Conservation (phyloP, 139 green algal genomes). For the Chlamydomonas sp. region DNA sequence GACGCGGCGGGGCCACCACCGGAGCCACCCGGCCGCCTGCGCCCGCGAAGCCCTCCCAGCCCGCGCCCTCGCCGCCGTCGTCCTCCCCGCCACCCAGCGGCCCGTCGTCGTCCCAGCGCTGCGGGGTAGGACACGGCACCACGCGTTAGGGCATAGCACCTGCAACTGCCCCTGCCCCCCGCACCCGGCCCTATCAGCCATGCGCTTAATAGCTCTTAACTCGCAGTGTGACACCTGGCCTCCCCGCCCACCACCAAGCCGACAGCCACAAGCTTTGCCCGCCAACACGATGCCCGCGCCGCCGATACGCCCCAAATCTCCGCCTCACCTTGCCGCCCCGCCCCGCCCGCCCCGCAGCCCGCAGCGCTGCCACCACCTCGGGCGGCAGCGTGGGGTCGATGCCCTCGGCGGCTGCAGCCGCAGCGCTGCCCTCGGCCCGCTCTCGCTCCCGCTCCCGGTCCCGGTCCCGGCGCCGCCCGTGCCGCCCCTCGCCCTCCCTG, state of each 20-base stretch:
- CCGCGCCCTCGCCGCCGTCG: slow-evolving; percentile 15
- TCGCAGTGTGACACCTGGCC: no score
- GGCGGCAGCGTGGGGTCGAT: slow-evolving; percentile 46
- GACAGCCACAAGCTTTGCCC: neutral
- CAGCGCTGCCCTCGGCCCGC: neutral
- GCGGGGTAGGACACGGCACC: no score
- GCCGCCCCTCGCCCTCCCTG: no score
- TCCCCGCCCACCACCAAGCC: no score
- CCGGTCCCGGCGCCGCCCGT: no score
- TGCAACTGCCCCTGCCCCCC: no score
- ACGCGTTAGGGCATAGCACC: no score
- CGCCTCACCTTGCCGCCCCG: neutral
- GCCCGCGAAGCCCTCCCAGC: neutral
- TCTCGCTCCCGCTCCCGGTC: neutral
- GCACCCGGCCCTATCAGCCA: no score
- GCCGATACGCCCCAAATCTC: neutral
- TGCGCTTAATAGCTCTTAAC: no score
- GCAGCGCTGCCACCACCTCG: slow-evolving; percentile 50
- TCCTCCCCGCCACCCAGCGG: no score
- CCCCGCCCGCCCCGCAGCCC: neutral
- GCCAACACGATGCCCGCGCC: neutral
- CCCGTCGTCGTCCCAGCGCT: no score
- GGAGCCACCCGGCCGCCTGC: neutral
- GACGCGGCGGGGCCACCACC: neutral
- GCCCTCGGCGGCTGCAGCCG: neutral